These are phyloP conservation scores for Colletotrichum musae DNA, from an alignment of 2,329 filamentous ascomycete genomes.

Conservation along the genomic window DNA sequence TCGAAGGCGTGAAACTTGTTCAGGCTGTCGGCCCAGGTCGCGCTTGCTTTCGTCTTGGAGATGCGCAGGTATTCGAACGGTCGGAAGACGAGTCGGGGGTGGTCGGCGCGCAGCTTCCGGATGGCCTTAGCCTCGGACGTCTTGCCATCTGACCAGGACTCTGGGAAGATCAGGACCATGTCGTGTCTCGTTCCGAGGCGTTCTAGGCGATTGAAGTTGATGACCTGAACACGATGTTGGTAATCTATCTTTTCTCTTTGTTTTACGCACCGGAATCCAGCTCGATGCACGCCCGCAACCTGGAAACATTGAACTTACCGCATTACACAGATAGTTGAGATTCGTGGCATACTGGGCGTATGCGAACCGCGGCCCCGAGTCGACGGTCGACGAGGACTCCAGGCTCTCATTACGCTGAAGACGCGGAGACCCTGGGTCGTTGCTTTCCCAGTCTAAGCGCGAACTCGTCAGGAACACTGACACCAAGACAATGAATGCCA, in stretches of 20 bases:
- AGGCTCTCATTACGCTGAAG: conserved; percentile 9
- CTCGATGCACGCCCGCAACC: neutral
- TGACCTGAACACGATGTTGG: conserved; percentile 47
- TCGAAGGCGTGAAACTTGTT: conserved; percentile 80
- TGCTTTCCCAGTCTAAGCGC: conserved; percentile 8
- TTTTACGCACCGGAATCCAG: neutral
- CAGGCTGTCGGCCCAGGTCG: conserved; percentile 74
- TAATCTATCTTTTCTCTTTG: neutral
- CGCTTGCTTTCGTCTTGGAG: conserved; percentile 42
- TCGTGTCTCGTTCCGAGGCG: conserved; percentile 59
- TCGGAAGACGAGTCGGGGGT: conserved; percentile 24
- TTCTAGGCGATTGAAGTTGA: conserved; percentile 64
- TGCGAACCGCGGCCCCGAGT: conserved; percentile 53
- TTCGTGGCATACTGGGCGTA: conserved; percentile 66
- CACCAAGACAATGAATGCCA: conserved; percentile 17
- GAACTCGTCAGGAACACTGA: conserved; percentile 19
- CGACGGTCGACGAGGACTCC: neutral
- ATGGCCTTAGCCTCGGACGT: conserved; percentile 27
- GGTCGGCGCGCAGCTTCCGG: conserved; percentile 1
- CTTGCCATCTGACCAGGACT: conserved; percentile 27
- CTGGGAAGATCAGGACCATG: conserved; percentile 62
- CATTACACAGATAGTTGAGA: conserved; percentile 64
- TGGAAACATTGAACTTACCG: conserved; percentile 39
- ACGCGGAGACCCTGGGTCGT: neutral
- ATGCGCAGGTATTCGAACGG: conserved; percentile 30